Conservation (phyloP, 192 early-diverging fungal genomes). For the Spizellomyces punctatus region DNA sequence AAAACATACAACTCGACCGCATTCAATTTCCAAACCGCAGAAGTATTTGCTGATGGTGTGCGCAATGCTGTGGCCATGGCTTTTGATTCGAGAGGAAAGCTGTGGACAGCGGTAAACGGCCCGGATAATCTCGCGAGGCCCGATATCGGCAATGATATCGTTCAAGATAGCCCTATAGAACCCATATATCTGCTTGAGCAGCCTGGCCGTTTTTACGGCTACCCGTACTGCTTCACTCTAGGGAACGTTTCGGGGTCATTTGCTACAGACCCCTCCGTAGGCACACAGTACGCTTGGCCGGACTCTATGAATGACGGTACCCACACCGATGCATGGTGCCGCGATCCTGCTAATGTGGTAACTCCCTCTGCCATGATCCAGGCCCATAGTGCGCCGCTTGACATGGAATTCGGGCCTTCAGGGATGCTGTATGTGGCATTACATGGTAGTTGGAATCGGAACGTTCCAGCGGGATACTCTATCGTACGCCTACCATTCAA, state of each 20-base stretch:
- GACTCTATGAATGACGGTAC: constrained; percentile 23
- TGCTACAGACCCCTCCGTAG: constrained; percentile 18
- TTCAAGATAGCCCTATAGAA: constrained; percentile 40
- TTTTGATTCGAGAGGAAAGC: constrained; percentile 11
- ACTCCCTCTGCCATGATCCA: constrained; percentile 28
- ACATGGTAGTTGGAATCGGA: constrained; percentile 47
- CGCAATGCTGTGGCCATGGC: constrained; percentile 42
- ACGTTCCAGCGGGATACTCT: constrained; percentile 37
- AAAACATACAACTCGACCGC: constrained; percentile 8
- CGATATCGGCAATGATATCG: constrained; percentile 31
- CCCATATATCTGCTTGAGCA: constrained; percentile 37
- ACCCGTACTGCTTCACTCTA: constrained; percentile 45
- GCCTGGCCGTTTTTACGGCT: constrained; percentile 40
- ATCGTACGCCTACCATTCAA: constrained; percentile 28
- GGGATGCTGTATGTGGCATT: constrained; percentile 31
- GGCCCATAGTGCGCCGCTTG: constrained; percentile 44
- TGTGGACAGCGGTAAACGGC: constrained; percentile 49
- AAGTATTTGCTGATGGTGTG: constrained; percentile 44
- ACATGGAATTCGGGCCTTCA: constrained; percentile 25
- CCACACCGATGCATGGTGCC: constrained; percentile 45
- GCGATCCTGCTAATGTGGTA: constrained; percentile 36
- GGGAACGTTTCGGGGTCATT: constrained; percentile 37
- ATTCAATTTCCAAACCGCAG: constrained; percentile 15
- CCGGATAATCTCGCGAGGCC: constrained; percentile 34
- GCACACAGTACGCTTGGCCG: constrained; percentile 38